Evolutionary conservation across 2,329 filamentous ascomycete genomes (phyloP).

Genomic region (Fusarium sp.): DNA sequence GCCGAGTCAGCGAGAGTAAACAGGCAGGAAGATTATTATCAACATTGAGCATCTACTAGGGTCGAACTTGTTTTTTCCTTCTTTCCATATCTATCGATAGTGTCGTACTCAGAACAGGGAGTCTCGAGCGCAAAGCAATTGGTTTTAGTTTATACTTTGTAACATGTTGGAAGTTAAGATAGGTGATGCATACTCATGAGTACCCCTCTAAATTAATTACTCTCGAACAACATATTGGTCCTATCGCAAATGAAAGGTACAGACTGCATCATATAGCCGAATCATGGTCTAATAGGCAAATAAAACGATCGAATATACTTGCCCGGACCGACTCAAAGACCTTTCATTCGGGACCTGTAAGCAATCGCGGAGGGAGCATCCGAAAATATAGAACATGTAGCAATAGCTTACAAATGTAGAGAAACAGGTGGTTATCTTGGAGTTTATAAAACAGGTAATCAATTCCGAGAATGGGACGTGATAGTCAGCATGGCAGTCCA

Average conservation of each 20-base stretch:
- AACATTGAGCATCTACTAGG: too few species aligned
- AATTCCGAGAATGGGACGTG: not conserved
- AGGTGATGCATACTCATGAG: too few species aligned
- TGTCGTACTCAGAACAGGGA: not conserved
- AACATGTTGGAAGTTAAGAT: too few species aligned
- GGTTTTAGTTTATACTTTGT: too few species aligned
- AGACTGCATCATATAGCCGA: not conserved
- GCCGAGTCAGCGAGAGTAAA: not conserved
- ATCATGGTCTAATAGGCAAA: not conserved
- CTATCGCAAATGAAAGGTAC: not conserved
- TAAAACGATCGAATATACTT: not conserved
- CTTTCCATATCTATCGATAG: not conserved
- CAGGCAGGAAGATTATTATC: not conserved
- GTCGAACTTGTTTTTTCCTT: not conserved
- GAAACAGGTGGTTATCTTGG: constrained; percentile 7
- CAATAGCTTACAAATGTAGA: not conserved
- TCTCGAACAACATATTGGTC: not conserved
- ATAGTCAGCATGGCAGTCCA: not conserved
- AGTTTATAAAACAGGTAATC: not conserved
- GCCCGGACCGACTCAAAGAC: not conserved
- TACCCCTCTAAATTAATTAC: not conserved
- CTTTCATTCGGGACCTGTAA: not conserved
- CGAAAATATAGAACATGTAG: not conserved
- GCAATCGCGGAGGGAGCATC: not conserved
- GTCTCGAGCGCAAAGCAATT: not conserved